Evolutionary conservation across 805 yeast genomes (phyloP).

Genomic region (Blastobotrys mokoenaii): DNA sequence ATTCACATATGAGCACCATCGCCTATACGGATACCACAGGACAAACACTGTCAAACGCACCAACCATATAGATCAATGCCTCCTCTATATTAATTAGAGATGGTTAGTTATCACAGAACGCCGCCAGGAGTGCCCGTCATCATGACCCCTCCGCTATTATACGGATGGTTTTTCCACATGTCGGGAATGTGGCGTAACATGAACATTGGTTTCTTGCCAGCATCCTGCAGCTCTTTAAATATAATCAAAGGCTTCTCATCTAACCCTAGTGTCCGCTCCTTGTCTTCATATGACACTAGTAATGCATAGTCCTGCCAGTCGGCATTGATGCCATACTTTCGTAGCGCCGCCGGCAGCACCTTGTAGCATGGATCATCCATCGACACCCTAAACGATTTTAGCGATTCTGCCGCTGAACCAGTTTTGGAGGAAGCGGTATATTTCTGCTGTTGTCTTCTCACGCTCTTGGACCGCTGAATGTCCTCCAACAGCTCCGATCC

Average conservation of each 20-base stretch:
- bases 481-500: background rate
- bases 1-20: no score
- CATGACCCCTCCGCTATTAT: constrained; percentile 10
- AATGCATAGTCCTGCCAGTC: constrained; percentile 87
- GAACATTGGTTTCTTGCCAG: constrained; percentile 82
- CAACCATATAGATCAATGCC: no score
- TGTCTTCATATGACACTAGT: constrained; percentile 84
- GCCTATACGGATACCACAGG: no score
- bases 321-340: constrained; percentile 66
- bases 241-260: constrained; percentile 85
- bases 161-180: constrained; percentile 5
- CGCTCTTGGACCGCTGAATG: background rate
- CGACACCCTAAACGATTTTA: constrained; percentile 76
- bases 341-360: constrained; percentile 81
- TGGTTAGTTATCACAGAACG: constrained; percentile 10
- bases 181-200: constrained; percentile 71
- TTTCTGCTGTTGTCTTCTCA: background rate
- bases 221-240: constrained; percentile 75
- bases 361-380: constrained; percentile 88
- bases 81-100: no score
- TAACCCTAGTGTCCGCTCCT: constrained; percentile 71
- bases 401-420: constrained; percentile 44
- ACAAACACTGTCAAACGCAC: no score
- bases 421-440: constrained; percentile 1
- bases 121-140: constrained; percentile 22